These are phyloP conservation scores for Xerocomus nothofagi DNA, from an alignment of 1,284 basidiomycete species.

Conservation along the genomic window DNA sequence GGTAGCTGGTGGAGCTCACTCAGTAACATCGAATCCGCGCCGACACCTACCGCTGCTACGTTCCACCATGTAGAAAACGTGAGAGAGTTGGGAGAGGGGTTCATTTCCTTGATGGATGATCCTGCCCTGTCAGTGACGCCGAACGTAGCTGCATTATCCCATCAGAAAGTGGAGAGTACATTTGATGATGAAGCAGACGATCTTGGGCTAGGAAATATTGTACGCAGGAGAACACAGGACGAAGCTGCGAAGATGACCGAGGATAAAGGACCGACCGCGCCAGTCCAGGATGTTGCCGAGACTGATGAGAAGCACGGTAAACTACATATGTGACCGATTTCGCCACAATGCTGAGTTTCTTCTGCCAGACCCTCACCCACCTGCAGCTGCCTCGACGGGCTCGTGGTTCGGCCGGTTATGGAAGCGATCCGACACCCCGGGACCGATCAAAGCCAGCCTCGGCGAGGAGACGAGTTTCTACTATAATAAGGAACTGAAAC, in stretches of 20 bases:
- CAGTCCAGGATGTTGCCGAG: conserved; percentile 15
- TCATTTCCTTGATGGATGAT: conserved; percentile 86
- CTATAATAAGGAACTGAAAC: conserved; percentile 92
- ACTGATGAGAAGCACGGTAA: conserved; percentile 28
- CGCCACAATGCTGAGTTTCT: background rate
- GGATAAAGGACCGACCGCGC: conserved; percentile 17
- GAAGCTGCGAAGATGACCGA: conserved; percentile 29
- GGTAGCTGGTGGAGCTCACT: conserved; percentile 64
- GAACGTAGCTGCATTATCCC: conserved; percentile 22
- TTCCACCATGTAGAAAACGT: conserved; percentile 55
- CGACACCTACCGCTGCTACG: conserved; percentile 67
- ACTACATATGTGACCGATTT: background rate
- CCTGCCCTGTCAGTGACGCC: conserved; percentile 47
- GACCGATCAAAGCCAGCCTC: conserved; percentile 86
- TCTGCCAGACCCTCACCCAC: conserved; percentile 31
- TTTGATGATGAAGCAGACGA: conserved; percentile 81
- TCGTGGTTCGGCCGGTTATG: conserved; percentile 86
- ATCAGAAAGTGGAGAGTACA: conserved; percentile 26
- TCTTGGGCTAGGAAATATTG: conserved; percentile 85
- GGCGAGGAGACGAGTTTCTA: conserved; percentile 92
- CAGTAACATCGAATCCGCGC: conserved; percentile 45
- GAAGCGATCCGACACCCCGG: conserved; percentile 58
- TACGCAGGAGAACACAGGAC: conserved; percentile 42
- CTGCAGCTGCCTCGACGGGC: conserved; percentile 37
- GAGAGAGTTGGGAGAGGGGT: conserved; percentile 55